Conservation (phyloP, 495 filamentous ascomycete genomes). For the Parmelia sp. region DNA sequence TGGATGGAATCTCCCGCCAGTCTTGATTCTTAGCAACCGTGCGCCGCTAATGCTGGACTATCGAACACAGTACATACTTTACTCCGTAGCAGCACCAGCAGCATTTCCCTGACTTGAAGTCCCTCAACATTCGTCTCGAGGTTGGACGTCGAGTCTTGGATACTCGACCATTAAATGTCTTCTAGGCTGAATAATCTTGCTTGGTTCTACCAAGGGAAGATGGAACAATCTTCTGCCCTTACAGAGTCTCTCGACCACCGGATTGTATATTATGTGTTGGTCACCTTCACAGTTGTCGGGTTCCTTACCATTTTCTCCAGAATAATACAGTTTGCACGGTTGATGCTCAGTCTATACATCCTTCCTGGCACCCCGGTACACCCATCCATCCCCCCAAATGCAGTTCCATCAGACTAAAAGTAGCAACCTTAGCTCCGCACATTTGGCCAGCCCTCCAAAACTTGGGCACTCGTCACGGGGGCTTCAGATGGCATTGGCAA, state of each 20-base stretch:
- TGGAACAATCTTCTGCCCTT: neutral
- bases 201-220: slow-evolving; percentile 17
- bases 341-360: slow-evolving; percentile 71
- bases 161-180: slow-evolving; percentile 12
- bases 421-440: slow-evolving; percentile 60
- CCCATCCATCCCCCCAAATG: neutral
- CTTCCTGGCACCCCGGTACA: slow-evolving; percentile 59
- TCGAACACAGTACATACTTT: neutral
- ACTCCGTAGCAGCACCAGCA: neutral
- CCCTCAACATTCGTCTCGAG: neutral
- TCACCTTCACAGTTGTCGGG: slow-evolving; percentile 8
- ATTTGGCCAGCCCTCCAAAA: slow-evolving; percentile 78
- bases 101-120: neutral
- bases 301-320: slow-evolving; percentile 40
- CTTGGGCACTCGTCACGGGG: slow-evolving; percentile 91
- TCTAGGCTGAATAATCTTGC: slow-evolving; percentile 14
- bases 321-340: slow-evolving; percentile 53
- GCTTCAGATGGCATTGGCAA: slow-evolving; percentile 96
- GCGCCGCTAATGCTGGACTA: slow-evolving; percentile 6
- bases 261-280: slow-evolving; percentile 7
- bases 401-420: neutral
- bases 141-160: neutral
- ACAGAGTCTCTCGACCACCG: neutral
- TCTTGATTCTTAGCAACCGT: neutral
- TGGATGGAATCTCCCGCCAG: neutral